Base-by-base conservation (phyloP, 768 basidiomycete genomes). In the Sporobolomyces phaffii region DNA sequence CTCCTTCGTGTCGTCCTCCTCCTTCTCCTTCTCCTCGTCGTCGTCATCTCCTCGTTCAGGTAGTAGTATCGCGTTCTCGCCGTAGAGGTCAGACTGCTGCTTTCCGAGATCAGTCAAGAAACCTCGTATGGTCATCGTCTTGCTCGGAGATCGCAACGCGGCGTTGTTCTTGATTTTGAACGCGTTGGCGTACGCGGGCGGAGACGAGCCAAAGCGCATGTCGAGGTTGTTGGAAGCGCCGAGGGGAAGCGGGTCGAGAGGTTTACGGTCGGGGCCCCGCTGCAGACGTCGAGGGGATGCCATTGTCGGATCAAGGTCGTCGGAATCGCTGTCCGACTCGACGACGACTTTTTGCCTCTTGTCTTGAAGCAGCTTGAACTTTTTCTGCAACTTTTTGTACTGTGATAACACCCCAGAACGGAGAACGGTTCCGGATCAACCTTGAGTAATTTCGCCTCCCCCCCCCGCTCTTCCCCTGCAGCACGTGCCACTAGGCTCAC, bases 161-260 rank as follows among this genome's bases (percentile, higher is more conserved):
- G 54, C 41, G 13, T 29, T n/a, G 38, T 40, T 56, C 40, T 56
- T 56, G 40, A 56, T 43, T 26, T 56, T 56, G 54, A 41, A 56
- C 24, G 54, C 40, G 3, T 38, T 38, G 5, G 40, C 26, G 26
- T n/a, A n/a, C n/a, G 54, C 24, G 5, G 38, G 40, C 40, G 54
- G 20, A 52, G 50, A 10, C 9, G 48, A 49, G 20, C 10, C 9
- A 38, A 9, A 38, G n/a, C n/a, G n/a, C n/a, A n/a, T n/a, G n/a
- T n/a, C n/a, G n/a, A n/a, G n/a, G 11, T 28, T 8, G 54, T 5
- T 38, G 14, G 26, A 15, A 18, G 38, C 33, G 26, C 15, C 28
- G 38, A 31, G 40, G 20, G 9, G 54, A 41, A 28, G 54, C 38
- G 40, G 7, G 6, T 14, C 40, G 38, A 56, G 28, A 5, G 54